phyloP scores from a whole-genome alignment of 163 green algal genomes.

The Scenedesmus sp. region DNA sequence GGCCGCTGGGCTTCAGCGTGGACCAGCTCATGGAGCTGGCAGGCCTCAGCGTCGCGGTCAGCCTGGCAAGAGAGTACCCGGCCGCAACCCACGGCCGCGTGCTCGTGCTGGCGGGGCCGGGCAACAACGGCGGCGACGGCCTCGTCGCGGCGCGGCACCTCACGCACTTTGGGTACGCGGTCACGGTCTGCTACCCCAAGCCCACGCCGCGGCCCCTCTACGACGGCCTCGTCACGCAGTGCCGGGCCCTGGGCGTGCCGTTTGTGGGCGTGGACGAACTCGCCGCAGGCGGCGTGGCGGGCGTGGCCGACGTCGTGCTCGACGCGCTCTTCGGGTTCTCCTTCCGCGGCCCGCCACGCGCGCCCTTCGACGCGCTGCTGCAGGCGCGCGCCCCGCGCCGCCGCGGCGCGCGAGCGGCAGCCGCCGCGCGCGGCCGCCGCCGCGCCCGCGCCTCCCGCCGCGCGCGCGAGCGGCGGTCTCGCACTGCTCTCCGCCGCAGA shows the following conservation, averaged over 20 bases:
- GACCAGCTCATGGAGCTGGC: constrained; percentile 98
- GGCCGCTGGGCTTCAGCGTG: constrained; percentile 86
- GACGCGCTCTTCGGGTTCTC: constrained; percentile 99
- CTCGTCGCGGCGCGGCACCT: constrained; percentile 94
- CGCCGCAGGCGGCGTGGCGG: constrained; percentile 40
- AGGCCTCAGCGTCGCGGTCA: constrained; percentile 80
- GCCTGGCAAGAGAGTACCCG: constrained; percentile 71
- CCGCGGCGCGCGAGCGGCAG: background rate
- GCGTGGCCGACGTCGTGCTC: constrained; percentile 84
- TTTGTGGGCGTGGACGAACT: constrained; percentile 74
- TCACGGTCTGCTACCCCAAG: constrained; percentile 93
- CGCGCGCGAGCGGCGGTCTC: too few relatives aligned
- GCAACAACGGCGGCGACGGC: constrained; percentile 82
- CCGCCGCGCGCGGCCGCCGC: too few relatives aligned
- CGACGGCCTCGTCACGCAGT: constrained; percentile 78
- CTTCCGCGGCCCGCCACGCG: constrained; percentile 86
- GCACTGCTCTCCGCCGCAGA: too few relatives aligned
- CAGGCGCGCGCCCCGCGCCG: constrained; percentile 26
- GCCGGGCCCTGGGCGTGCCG: constrained; percentile 67
- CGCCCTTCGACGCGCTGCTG: constrained; percentile 94
- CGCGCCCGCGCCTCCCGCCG: too few relatives aligned
- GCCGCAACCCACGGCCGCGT: constrained; percentile 27
- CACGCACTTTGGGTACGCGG: constrained; percentile 87
- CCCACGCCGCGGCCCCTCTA: constrained; percentile 87
- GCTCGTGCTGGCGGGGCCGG: background rate